These are phyloP conservation scores for Falciphora oryzae DNA, from an alignment of 2,329 filamentous ascomycete genomes.

Conservation along the genomic window DNA sequence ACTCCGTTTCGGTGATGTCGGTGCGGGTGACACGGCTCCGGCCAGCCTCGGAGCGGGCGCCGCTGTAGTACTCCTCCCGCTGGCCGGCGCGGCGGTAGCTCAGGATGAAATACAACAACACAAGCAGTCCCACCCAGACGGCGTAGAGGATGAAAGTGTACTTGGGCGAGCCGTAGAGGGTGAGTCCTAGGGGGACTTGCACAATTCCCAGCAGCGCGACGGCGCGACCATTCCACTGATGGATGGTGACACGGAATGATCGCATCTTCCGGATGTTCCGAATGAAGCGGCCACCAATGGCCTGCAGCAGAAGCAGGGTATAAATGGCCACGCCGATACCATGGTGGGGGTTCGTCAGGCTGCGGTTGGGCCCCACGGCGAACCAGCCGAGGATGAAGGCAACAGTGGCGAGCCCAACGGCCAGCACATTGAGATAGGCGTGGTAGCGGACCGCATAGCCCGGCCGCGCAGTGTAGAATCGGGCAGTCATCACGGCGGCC, in stretches of 20 bases:
- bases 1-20: constrained; percentile 4
- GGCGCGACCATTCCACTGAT: constrained; percentile 79
- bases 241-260: constrained; percentile 57
- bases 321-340: constrained; percentile 78
- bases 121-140: constrained; percentile 66
- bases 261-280: constrained; percentile 42
- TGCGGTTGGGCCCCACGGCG: constrained; percentile 67
- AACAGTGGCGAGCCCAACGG: constrained; percentile 61
- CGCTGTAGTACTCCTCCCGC: constrained; percentile 46
- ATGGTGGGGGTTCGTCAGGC: constrained; percentile 76
- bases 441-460: constrained; percentile 62
- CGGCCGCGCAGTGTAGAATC: constrained; percentile 61
- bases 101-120: constrained; percentile 74
- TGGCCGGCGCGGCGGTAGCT: constrained; percentile 60
- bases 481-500: constrained; percentile 64
- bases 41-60: constrained; percentile 49
- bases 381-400: constrained; percentile 72
- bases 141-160: constrained; percentile 81
- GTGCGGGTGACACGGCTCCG: constrained; percentile 22
- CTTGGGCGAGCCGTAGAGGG: constrained; percentile 85
- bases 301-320: constrained; percentile 64
- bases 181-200: constrained; percentile 83
- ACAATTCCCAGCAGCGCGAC: constrained; percentile 77
- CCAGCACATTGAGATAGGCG: constrained; percentile 67
- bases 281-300: constrained; percentile 62